These are phyloP conservation scores for Claviceps pazoutovae DNA, from an alignment of 2,329 filamentous ascomycete genomes.

Conservation along the genomic window DNA sequence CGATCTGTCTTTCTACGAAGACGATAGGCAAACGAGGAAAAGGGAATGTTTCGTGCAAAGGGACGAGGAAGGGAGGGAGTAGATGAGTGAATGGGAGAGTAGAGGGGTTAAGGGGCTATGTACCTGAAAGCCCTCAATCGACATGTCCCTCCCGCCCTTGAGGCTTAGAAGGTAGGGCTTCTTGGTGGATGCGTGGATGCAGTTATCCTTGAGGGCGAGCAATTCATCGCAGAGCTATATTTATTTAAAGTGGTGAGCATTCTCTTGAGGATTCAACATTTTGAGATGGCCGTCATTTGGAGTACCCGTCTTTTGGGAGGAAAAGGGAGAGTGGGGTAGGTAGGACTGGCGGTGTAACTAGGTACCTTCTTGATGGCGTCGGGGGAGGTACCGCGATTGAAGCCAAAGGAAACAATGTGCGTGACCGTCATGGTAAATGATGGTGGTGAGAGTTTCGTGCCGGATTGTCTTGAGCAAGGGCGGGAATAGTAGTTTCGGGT, in stretches of 20 bases:
- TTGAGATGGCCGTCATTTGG: no score
- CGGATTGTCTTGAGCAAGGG: background rate
- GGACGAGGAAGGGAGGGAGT: background rate
- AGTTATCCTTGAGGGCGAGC: constrained; percentile 41
- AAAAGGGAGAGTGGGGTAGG: background rate
- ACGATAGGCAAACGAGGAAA: no score
- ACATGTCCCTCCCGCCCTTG: constrained; percentile 48
- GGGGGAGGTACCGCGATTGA: constrained; percentile 1
- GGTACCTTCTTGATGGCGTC: constrained; percentile 4
- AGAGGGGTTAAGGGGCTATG: background rate
- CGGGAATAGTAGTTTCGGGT: background rate
- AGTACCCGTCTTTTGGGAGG: no score
- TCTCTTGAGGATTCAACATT: no score
- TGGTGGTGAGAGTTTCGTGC: background rate
- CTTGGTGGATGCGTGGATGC: constrained; percentile 45
- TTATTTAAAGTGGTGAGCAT: background rate
- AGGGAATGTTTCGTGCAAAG: no score
- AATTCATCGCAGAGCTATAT: constrained; percentile 18
- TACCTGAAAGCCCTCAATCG: constrained; percentile 46
- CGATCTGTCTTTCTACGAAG: no score
- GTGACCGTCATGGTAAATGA: background rate
- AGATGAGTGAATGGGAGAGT: background rate
- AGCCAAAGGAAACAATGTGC: constrained; percentile 5
- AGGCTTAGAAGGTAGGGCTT: constrained; percentile 45
- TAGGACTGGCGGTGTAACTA: background rate